Evolutionary conservation across 2,329 filamentous ascomycete genomes (phyloP), one percentile per base, ranked within the genome.

Genomic region (Fusarium austroafricanum): DNA sequence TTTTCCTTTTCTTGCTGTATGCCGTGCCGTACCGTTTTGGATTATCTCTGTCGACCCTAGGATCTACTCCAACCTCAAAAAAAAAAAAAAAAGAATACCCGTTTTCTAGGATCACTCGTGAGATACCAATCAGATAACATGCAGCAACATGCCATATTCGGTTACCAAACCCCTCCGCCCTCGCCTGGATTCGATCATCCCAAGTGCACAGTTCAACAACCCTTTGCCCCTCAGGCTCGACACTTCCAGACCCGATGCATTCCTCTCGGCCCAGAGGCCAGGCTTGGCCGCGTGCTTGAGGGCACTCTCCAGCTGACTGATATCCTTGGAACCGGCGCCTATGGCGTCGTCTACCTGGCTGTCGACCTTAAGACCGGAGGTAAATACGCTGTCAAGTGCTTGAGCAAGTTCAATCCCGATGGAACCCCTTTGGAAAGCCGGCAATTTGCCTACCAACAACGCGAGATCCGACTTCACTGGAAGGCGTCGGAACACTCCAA

Each of bases 331-430:
- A 92, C 95, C 50, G 96, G 96, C 73, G 96, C 96, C 59, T 99
- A 99, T 80, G 96, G 96, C 69, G 94, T 97, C 40, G 96, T 99
- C 26, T 98, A 98, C 83, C 89, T 90, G 70, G 94, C 94, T 75
- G 84, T 92, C 81, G 94, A 96, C 82, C 88, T 95, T 77, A 90
- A 90, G 78, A 95, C 90, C 71, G 88, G 91, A 77, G 87, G 89
- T 60, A 90, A 89, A 70, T 99, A 97, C 84, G 96, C 96, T 68
- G 95, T 99, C 77, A 99, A 99, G 86, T 95, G 94, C 65, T 87
- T 99, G 77, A 96, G 93, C 89, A 98, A 97, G 82, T 86, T 90
- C 80, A 96, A 95, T 79, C 75, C 85, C 70, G 87, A 90, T 77
- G 88, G 88, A 70, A 84, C 85, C 14, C 86, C 86, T 35, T 84